phyloP scores from a whole-genome alignment of 352 stramenopile genomes.

The Pythium oligandrum region DNA sequence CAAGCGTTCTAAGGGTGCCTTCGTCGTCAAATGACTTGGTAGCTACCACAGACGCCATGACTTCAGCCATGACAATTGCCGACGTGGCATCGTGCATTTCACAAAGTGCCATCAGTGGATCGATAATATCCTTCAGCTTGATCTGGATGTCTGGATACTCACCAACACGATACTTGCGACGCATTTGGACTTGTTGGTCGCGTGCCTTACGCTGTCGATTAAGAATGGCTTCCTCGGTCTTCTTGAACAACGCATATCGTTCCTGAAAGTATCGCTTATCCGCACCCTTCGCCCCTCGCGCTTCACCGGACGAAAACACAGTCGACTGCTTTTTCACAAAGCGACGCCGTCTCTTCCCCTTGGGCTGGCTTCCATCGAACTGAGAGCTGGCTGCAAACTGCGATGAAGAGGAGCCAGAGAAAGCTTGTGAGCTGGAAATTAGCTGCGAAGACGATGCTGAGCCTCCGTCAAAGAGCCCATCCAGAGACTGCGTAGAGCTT shows the following conservation, averaged over 20 bases:
- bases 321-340: slow-evolving; percentile 30
- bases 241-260: slow-evolving; percentile 46
- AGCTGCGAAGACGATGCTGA: slow-evolving; percentile 3
- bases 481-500: neutral
- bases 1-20: slow-evolving; percentile 1
- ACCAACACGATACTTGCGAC: slow-evolving; percentile 59
- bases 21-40: slow-evolving; percentile 4
- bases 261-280: slow-evolving; percentile 63
- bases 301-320: neutral
- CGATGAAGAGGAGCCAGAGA: neutral
- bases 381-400: too few species aligned
- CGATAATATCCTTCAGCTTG: slow-evolving; percentile 54
- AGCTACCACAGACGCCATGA: slow-evolving; percentile 17
- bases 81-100: slow-evolving; percentile 32
- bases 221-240: slow-evolving; percentile 41
- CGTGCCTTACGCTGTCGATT: slow-evolving; percentile 44
- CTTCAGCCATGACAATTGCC: slow-evolving; percentile 31
- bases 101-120: slow-evolving; percentile 61
- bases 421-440: slow-evolving; percentile 9
- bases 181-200: slow-evolving; percentile 52
- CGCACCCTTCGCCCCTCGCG: slow-evolving; percentile 2
- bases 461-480: neutral
- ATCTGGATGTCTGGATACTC: slow-evolving; percentile 84
- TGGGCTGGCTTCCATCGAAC: slow-evolving; percentile 2
- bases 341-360: neutral